Evolutionary conservation across 805 yeast genomes (phyloP).

Genomic region (Kuraishia cidri): DNA sequence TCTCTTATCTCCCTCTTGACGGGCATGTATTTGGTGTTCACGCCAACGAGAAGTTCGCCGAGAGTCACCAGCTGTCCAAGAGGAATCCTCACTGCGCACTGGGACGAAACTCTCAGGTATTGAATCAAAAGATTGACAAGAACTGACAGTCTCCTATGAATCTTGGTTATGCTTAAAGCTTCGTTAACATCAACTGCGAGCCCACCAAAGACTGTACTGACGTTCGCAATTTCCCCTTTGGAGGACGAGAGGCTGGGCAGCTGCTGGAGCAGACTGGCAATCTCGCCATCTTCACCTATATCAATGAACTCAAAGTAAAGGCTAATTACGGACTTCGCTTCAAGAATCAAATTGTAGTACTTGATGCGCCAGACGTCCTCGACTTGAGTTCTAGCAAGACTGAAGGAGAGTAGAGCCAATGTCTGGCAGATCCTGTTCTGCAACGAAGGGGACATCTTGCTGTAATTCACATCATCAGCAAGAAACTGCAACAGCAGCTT

Average conservation of each 20-base stretch:
- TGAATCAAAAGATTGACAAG: constrained; percentile 35
- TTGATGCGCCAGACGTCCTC: constrained; percentile 36
- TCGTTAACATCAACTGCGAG: constrained; percentile 52
- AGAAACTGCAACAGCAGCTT: constrained; percentile 28
- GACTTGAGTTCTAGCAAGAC: constrained; percentile 43
- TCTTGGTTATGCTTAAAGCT: constrained; percentile 38
- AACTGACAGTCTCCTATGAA: constrained; percentile 40
- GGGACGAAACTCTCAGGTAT: constrained; percentile 43
- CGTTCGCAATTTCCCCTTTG: constrained; percentile 6
- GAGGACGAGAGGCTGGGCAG: constrained; percentile 22
- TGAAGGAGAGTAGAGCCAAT: constrained; percentile 44
- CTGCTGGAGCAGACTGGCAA: constrained; percentile 25
- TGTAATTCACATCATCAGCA: constrained; percentile 21
- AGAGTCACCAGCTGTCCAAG: constrained; percentile 45
- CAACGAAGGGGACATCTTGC: constrained; percentile 27
- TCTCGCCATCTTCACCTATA: constrained; percentile 45
- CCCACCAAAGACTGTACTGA: constrained; percentile 29
- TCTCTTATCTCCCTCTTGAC: constrained; percentile 56
- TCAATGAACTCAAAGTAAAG: constrained; percentile 54
- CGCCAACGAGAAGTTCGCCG: constrained; percentile 43
- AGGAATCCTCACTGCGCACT: constrained; percentile 45
- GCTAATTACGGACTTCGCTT: constrained; percentile 43
- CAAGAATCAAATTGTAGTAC: constrained; percentile 37
- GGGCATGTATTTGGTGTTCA: constrained; percentile 46
- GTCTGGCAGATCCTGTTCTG: constrained; percentile 34